phyloP scores from a whole-genome alignment of 73 alveolate species.

The Paramecium pentaurelia region DNA sequence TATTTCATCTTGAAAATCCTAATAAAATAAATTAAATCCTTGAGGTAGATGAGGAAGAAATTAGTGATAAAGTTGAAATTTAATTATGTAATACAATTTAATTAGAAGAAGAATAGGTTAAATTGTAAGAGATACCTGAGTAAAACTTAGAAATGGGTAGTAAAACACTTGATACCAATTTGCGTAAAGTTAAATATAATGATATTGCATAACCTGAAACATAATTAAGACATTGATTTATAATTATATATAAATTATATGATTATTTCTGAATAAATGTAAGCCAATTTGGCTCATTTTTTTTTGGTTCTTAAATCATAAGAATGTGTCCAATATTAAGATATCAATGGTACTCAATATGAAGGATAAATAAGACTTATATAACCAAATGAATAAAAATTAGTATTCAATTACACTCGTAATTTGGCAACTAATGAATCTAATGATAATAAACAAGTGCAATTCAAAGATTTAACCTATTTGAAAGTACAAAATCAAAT shows the following conservation, averaged over 20 bases:
- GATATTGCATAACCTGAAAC: background rate
- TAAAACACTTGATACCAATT: background rate
- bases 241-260: background rate
- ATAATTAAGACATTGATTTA: background rate
- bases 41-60: background rate
- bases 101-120: background rate
- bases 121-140: background rate
- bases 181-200: background rate
- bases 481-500: background rate
- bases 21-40: background rate
- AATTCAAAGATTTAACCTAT: constrained; percentile 23
- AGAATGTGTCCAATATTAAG: background rate
- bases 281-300: constrained; percentile 35
- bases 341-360: background rate
- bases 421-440: constrained; percentile 18
- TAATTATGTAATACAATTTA: background rate
- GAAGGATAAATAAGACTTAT: background rate
- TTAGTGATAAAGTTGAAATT: background rate
- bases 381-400: constrained; percentile 11
- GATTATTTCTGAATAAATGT: constrained; percentile 9
- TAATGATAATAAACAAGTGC: background rate
- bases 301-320: background rate
- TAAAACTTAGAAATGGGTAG: background rate
- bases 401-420: background rate
- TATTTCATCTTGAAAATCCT: background rate